A percentile compares a stretch with the other conserved stretches of the same genome.
Conservation (phyloP, 306 rosid genomes). For the Medicago lupulina region DNA sequence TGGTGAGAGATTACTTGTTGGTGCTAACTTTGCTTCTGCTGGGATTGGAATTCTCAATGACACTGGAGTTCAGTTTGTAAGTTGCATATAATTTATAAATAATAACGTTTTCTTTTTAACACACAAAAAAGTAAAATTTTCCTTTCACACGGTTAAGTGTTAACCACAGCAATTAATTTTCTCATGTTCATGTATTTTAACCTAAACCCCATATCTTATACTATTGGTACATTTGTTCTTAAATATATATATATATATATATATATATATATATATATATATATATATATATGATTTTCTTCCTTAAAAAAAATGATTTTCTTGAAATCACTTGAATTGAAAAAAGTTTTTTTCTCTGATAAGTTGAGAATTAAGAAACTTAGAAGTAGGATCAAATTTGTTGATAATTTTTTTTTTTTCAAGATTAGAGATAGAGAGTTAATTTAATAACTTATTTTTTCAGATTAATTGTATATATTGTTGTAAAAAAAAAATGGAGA, state of each 20-base stretch:
- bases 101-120: not conserved
- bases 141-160: not conserved
- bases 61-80: conserved; percentile 91
- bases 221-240: not conserved
- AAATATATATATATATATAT: too few species aligned
- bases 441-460: too few species aligned
- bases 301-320: too few species aligned
- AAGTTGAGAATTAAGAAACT: not conserved
- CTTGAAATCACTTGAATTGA: not conserved
- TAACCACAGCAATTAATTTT: not conserved
- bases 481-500: too few species aligned
- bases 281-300: not conserved
- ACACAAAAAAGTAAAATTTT: not conserved
- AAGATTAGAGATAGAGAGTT: too few species aligned
- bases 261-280: too few species aligned
- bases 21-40: conserved; percentile 94
- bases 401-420: too few species aligned
- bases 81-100: not conserved
- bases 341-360: not conserved
- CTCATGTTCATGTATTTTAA: not conserved
- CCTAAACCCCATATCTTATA: not conserved
- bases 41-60: conserved; percentile 93
- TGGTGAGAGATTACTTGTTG: conserved; percentile 65
- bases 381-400: too few species aligned
- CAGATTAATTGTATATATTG: not conserved